Evolutionary conservation across 1,139 yeast genomes (phyloP), one percentile per base, ranked within the genome.

Genomic region (Scheffersomyces titani): DNA sequence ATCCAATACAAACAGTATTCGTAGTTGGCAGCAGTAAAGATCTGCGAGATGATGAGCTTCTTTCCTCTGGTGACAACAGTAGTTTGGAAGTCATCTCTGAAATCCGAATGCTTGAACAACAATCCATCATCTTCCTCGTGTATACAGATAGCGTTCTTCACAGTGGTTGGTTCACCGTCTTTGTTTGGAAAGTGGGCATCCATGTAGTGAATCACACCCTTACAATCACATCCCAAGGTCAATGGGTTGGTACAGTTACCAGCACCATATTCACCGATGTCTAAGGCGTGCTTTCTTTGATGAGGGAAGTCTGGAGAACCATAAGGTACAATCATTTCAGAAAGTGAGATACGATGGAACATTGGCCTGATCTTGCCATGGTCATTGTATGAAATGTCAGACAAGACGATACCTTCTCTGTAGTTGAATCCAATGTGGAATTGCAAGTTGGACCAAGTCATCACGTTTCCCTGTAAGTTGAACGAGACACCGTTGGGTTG

Each of bases 401-500:
- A 85, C 62, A 89, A 81, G 47, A 89, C 94, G 70, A 89, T 87
- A 62, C 96, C 96, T 75, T 89, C 96, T 75, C 96, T 84, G 76
- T 88, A 87, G 78, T 89, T 89, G 83, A 89, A 89, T 47, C 96
- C 94, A 70, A 89, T 79, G 72, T 89, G 94, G 76, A 89, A 81
- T 60, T 82, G 80, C 78, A 85, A 89, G 74, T 89, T 89, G 59
- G 89, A 87, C 96, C 96, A 89, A 60, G 80, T 80, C 81, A 89
- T 86, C 53, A 85, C 80, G 67, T 87, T 82, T 52, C 92, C 92
- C 54, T 80, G 79, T 85, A 89, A 80, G 59, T 80, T 78, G 78
- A 89, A 89, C 7, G 92, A 88, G 56, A 89, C 94, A 57, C 96
- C 96, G 59, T 88, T 87, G 57, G 96, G 96, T 73, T 89, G 96